Conservation (phyloP, 1,284 basidiomycete genomes). For the Sanghuangporus weigelae region DNA sequence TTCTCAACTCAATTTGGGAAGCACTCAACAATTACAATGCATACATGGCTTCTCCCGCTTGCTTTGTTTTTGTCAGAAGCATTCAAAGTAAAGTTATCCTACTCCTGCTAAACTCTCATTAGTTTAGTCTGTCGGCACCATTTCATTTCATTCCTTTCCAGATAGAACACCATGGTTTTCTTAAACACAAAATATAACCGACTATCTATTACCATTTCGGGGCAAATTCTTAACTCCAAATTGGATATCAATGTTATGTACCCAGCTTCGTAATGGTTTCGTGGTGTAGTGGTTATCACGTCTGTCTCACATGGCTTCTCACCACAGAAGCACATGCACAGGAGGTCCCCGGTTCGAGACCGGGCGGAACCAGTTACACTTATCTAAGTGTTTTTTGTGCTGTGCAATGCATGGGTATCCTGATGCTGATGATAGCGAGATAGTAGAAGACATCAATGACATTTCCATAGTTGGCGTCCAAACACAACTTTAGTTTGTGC, state of each 20-base stretch:
- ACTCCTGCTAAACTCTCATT: neutral
- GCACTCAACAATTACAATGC: neutral
- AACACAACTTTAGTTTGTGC: no score
- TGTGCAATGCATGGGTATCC: no score
- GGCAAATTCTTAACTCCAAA: no score
- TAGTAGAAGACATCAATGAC: no score
- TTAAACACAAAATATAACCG: no score
- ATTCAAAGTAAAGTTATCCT: neutral
- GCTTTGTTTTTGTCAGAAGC: neutral
- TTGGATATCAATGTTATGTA: no score
- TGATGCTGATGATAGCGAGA: no score
- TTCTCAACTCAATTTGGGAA: neutral
- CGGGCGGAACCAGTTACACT: slow-evolving; percentile 8
- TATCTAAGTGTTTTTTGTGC: no score
- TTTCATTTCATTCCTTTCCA: neutral
- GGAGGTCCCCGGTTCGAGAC: slow-evolving; percentile 15
- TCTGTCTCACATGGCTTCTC: slow-evolving; percentile 14
- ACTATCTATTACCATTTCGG: no score
- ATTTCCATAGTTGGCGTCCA: no score
- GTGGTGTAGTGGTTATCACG: slow-evolving; percentile 14
- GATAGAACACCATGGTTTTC: neutral
- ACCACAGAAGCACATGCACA: no score
- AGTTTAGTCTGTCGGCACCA: neutral
- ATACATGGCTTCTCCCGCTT: neutral
- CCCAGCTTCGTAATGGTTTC: no score